These are phyloP conservation scores for Xylaria sp. DNA, from an alignment of 2,329 filamentous ascomycete species.

Conservation along the genomic window DNA sequence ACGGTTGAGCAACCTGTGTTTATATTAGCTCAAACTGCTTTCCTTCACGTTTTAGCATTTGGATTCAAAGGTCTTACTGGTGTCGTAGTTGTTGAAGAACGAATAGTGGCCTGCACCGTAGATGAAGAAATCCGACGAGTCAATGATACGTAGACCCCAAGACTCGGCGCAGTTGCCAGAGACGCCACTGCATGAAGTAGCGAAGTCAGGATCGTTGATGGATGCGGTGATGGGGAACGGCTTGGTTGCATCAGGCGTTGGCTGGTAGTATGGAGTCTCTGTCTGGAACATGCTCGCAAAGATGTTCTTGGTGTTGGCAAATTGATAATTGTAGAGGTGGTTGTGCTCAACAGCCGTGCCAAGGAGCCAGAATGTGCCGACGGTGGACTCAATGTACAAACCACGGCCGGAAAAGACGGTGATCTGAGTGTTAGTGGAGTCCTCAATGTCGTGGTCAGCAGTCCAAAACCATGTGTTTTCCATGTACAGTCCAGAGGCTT, in stretches of 20 bases:
- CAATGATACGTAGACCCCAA: constrained; percentile 70
- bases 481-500: constrained; percentile 52
- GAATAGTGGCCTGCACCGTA: constrained; percentile 72
- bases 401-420: constrained; percentile 66
- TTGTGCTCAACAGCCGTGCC: constrained; percentile 71
- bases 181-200: constrained; percentile 54
- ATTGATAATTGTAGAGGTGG: constrained; percentile 72
- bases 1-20: constrained; percentile 51
- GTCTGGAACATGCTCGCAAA: constrained; percentile 72
- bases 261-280: constrained; percentile 75
- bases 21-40: constrained; percentile 24
- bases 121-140: constrained; percentile 61
- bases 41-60: constrained; percentile 1
- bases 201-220: constrained; percentile 63
- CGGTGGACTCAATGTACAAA: constrained; percentile 55
- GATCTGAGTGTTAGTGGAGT: constrained; percentile 59
- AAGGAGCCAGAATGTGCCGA: constrained; percentile 64
- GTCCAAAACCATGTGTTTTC: constrained; percentile 61
- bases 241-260: constrained; percentile 63
- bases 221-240: constrained; percentile 60
- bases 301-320: constrained; percentile 66
- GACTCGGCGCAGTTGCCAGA: constrained; percentile 56
- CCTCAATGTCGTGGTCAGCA: constrained; percentile 67
- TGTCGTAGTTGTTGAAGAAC: constrained; percentile 70
- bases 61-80: constrained; percentile 43